These are phyloP conservation scores for Picea glauca DNA, from an alignment of 75 land plant genomes.

Conservation along the genomic window DNA sequence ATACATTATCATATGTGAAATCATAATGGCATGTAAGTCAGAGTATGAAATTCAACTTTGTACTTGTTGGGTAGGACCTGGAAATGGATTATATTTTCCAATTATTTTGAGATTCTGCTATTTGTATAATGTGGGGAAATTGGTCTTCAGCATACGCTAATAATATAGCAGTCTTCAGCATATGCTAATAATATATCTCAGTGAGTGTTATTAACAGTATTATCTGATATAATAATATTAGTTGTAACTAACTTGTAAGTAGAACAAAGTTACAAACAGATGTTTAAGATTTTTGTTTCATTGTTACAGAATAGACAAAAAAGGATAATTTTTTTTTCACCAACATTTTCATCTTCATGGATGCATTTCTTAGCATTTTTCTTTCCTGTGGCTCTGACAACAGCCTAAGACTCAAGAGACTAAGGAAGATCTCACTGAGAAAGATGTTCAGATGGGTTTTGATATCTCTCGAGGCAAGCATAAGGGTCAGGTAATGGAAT, in stretches of 20 bases:
- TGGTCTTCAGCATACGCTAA: background rate
- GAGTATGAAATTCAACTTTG: background rate
- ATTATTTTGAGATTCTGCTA: background rate
- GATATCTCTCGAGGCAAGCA: conserved; percentile 89
- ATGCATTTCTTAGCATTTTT: background rate
- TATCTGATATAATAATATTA: background rate
- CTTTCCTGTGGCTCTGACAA: background rate
- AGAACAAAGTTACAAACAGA: no score
- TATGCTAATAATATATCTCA: background rate
- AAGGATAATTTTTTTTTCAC: background rate
- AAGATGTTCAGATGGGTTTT: conserved; percentile 79
- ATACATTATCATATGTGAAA: background rate
- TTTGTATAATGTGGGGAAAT: background rate
- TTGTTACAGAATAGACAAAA: no score
- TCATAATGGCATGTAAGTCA: background rate
- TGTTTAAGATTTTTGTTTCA: no score
- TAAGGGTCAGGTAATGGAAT: conserved; percentile 78
- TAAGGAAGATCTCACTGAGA: conserved; percentile 73
- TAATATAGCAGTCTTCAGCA: background rate
- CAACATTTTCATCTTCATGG: background rate
- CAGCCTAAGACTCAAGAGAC: conserved; percentile 63
- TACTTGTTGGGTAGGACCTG: background rate
- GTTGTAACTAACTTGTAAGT: background rate
- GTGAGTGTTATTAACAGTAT: background rate
- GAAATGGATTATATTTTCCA: background rate